Evolutionary conservation across 2,329 filamentous ascomycete species (phyloP), one percentile per base, ranked within the genome.

Genomic region (Cercospora zeae-maydis): DNA sequence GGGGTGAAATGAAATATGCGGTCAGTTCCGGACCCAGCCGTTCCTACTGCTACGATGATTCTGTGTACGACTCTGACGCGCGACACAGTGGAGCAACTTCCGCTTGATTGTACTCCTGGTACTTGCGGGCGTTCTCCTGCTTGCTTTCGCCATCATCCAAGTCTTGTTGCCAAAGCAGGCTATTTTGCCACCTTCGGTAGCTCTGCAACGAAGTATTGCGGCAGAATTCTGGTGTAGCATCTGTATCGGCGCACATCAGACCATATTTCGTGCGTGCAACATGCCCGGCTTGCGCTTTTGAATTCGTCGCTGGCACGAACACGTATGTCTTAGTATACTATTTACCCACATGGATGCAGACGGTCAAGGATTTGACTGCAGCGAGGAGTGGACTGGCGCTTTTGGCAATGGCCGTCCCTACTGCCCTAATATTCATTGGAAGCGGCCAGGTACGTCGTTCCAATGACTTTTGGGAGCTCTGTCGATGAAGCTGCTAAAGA

Each of bases 1-100:
- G 55, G 55, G 55, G 55, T 33, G 55, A 36, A 34, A 45, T 58
- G 14, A 45, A 19, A 24, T 58, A 58, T 37, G 45, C 45, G 55
- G 55, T 42, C 34, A 16, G 45, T 58, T 58, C 55, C 55, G 31
- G n/a, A n/a, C 37, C 45, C 36, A 39, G 36, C 36, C 36, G 36
- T 9, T 16, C 3, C 9, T 8, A 13, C 36, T 58, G 36, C 30
- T 37, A 11, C 36, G 36, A 39, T 39, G 36, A 16, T 13, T 3
- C n/a, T 27, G 24, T 27, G 24, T 27, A 27, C 24, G 24, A 27
- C 3, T 27, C 24, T 27, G 24, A 27, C 24, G 24, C 24, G 24
- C 24, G 24, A 27, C 24, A 27, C 24, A 39, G 36, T 39, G 36
- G 36, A 39, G 36, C n/a, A 8, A 13, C 36, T 2, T 16, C 11